Base-by-base conservation (phyloP, 129 eudicot species). In the Silybum marianum region DNA sequence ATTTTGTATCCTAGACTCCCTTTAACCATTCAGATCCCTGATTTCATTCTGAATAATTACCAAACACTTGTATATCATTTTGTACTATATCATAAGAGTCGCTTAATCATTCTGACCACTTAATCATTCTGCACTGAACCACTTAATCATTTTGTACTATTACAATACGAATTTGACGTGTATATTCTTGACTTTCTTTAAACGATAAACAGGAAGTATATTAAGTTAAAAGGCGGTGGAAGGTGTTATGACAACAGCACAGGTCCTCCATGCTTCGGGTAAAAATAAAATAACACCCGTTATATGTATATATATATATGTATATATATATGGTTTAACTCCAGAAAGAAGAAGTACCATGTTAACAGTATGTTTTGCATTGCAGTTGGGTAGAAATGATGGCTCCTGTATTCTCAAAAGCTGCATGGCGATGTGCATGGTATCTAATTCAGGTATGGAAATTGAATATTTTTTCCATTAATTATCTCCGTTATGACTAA, bases 341-440 rank as follows among this genome's bases (percentile, higher is more conserved):
- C 21, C 3, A 63, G 48, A 44, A 65, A 67, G 3, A 70, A 18
- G 21, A 39, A 18, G 60, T 28, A 25, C 76, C 30, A 14, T 69
- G 71, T 69, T 69, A 48, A 48, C 19, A 2, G 3, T 48, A 14
- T 76, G 63, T 76, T 23, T 30, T 60, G 32, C 39, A 21, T 28
- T 71, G 32, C 86, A 93, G 98, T 75, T 93, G 96, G 93, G 98
- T 93, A 46, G 98, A 93, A 86, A 93, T 93, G 96, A 93, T 93
- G 97, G 96, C 97, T 80, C 97, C 97, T 0, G 97, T 93, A 44
- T 90, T 90, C 83, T 93, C 98, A 12, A 90, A 79, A 84, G 93
- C 90, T 39, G 92, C 98, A 14, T 93, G 98, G 98, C 90, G 96
- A 42, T 93, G 98, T 46, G 84, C 83, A 6, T 93, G 98, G 98